Evolutionary conservation across 331 rosid genomes (phyloP), one percentile per base, ranked within the genome.

Genomic region (Pyrus hybrid): DNA sequence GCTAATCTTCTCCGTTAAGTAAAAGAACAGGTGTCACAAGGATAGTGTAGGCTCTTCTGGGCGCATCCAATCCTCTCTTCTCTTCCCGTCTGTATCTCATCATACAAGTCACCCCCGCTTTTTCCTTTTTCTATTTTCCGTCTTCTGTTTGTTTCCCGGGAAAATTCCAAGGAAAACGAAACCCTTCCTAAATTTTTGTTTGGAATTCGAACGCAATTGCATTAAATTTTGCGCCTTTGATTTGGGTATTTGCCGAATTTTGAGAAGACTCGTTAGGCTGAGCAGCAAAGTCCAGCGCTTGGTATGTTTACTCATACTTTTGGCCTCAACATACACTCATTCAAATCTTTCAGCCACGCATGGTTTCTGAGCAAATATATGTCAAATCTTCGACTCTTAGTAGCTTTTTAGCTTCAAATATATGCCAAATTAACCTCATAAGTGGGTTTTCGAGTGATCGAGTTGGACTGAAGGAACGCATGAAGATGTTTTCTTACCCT

Each of bases 221-320:
- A 20, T 54, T 33, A 12, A 67, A 26, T 28, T n/a, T 63, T 60
- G 13, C 30, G 6, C 18, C 12, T 73, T 21, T 60, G 33, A 71
- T 32, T 79, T 76, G 56, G 68, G 68, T 67, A 14, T 57, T 4
- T 74, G 76, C 80, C 33, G 84, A 16, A 45, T 63, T 66, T 67
- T 65, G 69, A 53, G 23, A 77, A 13, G 20, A 25, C 21, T 49
- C 60, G 26, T 58, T 26, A 47, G 53, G 53, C 53, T 47, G 53
- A 47, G 71, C 75, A 83, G 71, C 87, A 86, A 80, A 70, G 80
- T 71, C 93, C 85, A 67, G 63, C 85, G 13, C 4, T 56, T 2
- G 16, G 63, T 23, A 5, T 72, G 16, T 54, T 33, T 33, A 11
- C 17, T 67, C 22, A 49, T 72, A 9, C 22, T 76, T 33, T 58